Evolutionary conservation across 495 filamentous ascomycete species (phyloP).

Genomic region (Astrothelium subdiscretum): DNA sequence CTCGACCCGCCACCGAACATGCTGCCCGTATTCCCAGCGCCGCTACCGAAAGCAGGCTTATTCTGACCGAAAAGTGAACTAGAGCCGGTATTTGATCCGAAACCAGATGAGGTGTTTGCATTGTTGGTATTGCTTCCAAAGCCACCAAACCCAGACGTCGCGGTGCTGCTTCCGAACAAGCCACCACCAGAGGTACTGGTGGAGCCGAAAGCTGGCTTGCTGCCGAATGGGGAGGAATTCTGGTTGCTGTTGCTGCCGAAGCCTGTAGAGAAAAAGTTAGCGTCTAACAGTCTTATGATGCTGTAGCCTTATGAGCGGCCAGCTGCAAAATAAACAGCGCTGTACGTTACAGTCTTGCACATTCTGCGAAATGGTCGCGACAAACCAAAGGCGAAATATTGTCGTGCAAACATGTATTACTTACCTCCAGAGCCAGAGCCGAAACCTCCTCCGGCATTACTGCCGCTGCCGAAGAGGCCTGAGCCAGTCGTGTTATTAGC

Average conservation of each 20-base stretch:
- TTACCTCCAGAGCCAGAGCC: constrained; percentile 37
- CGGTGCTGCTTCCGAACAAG: constrained; percentile 7
- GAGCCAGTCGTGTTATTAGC: constrained; percentile 31
- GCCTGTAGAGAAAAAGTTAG: constrained; percentile 4
- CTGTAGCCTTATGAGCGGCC: background rate
- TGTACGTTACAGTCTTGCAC: no score
- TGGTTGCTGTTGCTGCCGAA: constrained; percentile 10
- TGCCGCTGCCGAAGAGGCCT: constrained; percentile 38
- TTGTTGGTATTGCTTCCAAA: constrained; percentile 35
- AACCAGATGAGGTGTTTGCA: constrained; percentile 29
- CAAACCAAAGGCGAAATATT: background rate
- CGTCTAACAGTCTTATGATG: background rate
- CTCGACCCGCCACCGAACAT: constrained; percentile 22
- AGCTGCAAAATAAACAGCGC: no score
- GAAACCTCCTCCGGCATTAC: constrained; percentile 30
- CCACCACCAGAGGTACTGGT: constrained; percentile 3
- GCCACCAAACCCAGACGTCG: constrained; percentile 39
- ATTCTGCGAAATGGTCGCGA: background rate
- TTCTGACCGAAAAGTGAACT: constrained; percentile 34
- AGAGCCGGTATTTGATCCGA: constrained; percentile 34
- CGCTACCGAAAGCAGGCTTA: constrained; percentile 22
- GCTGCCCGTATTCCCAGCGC: constrained; percentile 29
- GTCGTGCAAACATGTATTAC: constrained; percentile 24
- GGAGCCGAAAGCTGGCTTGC: constrained; percentile 3
- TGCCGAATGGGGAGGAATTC: constrained; percentile 11